phyloP scores from a whole-genome alignment of 2,329 filamentous ascomycete species.

The Pestalotiopsis sp. region DNA sequence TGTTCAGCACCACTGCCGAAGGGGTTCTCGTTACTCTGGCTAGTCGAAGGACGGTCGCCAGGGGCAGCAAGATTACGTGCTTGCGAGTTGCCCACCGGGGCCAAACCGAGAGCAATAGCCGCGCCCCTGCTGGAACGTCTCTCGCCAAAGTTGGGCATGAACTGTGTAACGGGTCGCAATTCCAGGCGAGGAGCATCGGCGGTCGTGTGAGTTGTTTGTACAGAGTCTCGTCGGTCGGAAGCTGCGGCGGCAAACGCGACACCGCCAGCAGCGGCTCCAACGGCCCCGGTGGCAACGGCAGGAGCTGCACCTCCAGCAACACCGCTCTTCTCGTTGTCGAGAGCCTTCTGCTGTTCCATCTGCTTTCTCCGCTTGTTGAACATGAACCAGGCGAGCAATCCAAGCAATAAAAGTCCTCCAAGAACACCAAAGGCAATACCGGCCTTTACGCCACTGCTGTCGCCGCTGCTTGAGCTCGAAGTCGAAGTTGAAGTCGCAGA shows the following conservation, averaged over 20 bases:
- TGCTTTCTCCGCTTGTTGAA: slow-evolving; percentile 73
- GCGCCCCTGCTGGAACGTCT: slow-evolving; percentile 53
- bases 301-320: slow-evolving; percentile 35
- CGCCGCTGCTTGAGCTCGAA: slow-evolving; percentile 33
- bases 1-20: slow-evolving; percentile 65
- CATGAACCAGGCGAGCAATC: slow-evolving; percentile 71
- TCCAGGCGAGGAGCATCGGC: slow-evolving; percentile 77
- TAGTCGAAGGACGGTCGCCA: slow-evolving; percentile 48
- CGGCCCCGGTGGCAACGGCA: slow-evolving; percentile 14
- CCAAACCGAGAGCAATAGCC: slow-evolving; percentile 37
- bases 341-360: slow-evolving; percentile 49
- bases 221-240: slow-evolving; percentile 19
- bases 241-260: not conserved
- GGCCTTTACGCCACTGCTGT: slow-evolving; percentile 60
- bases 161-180: slow-evolving; percentile 81
- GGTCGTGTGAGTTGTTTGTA: slow-evolving; percentile 44
- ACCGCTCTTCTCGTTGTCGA: slow-evolving; percentile 67
- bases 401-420: slow-evolving; percentile 66
- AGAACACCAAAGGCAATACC: slow-evolving; percentile 86
- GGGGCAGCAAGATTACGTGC: slow-evolving; percentile 34
- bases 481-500: slow-evolving; percentile 24
- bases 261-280: slow-evolving; percentile 11
- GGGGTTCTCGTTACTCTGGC: slow-evolving; percentile 63
- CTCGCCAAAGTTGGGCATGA: slow-evolving; percentile 69
- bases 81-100: slow-evolving; percentile 27